Evolutionary conservation across 805 yeast genomes (phyloP).

Genomic region (Kazachstania bromeliacearum): DNA sequence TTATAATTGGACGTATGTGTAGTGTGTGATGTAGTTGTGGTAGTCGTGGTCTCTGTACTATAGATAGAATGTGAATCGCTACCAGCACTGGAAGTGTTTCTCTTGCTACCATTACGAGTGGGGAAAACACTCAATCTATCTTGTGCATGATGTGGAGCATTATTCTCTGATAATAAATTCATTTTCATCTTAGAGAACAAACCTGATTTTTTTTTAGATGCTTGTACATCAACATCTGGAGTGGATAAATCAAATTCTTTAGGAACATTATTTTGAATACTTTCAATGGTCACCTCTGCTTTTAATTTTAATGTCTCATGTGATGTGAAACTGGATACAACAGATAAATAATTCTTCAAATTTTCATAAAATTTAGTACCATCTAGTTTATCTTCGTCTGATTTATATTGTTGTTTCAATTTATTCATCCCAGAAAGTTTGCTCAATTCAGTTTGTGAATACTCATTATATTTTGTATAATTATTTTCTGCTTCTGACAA

Average conservation of each 20-base stretch:
- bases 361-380: constrained; percentile 31
- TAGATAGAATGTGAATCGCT: constrained; percentile 7
- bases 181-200: constrained; percentile 36
- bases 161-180: constrained; percentile 4
- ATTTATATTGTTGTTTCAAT: constrained; percentile 32
- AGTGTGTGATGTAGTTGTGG: constrained; percentile 3
- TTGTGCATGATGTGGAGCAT: background rate
- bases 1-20: background rate
- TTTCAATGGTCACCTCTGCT: constrained; percentile 81
- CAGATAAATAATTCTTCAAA: constrained; percentile 41
- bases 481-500: constrained; percentile 35
- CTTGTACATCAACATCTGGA: constrained; percentile 37
- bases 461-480: constrained; percentile 22
- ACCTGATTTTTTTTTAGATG: constrained; percentile 43
- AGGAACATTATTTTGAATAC: constrained; percentile 77
- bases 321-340: constrained; percentile 53
- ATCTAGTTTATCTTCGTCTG: constrained; percentile 37
- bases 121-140: constrained; percentile 2
- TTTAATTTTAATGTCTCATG: constrained; percentile 67
- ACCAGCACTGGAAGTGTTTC: background rate
- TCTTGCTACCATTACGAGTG: background rate
- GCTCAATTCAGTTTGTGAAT: constrained; percentile 25
- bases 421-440: constrained; percentile 25
- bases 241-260: constrained; percentile 55
- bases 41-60: constrained; percentile 2